Evolutionary conservation across 23 red algal species (phyloP).

Genomic region (Gracilaria domingensis): DNA sequence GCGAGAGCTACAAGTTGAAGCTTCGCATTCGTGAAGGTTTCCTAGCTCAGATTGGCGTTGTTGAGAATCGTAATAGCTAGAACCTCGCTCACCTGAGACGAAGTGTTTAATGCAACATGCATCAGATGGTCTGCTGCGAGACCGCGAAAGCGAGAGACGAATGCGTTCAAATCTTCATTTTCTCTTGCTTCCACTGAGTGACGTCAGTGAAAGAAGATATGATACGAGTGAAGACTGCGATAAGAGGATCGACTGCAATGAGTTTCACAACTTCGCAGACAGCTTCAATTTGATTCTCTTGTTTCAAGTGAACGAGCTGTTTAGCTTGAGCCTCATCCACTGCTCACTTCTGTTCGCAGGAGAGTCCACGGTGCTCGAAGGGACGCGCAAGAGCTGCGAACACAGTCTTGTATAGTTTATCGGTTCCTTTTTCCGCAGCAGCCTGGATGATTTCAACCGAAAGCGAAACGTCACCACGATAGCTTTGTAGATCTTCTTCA

Average conservation of each 20-base stretch:
- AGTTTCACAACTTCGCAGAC: background rate
- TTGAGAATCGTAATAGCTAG: slow-evolving; percentile 33
- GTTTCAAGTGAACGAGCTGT: background rate
- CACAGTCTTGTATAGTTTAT: slow-evolving; percentile 16
- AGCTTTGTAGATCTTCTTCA: background rate
- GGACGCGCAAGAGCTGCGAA: background rate
- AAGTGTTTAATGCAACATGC: background rate
- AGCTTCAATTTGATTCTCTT: background rate
- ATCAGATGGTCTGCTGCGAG: slow-evolving; percentile 9
- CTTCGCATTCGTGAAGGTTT: slow-evolving; percentile 31
- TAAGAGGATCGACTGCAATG: slow-evolving; percentile 6
- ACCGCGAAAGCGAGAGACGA: background rate
- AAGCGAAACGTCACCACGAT: slow-evolving; percentile 5
- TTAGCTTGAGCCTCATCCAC: slow-evolving; percentile 24
- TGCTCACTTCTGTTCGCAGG: background rate
- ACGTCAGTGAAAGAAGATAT: background rate
- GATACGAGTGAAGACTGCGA: background rate
- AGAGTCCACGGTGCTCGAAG: background rate
- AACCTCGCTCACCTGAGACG: slow-evolving; percentile 7
- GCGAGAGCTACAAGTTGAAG: slow-evolving; percentile 24
- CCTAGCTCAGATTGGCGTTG: background rate
- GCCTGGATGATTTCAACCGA: slow-evolving; percentile 38
- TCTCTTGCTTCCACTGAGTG: background rate
- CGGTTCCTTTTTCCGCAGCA: background rate
- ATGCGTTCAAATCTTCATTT: slow-evolving; percentile 3